Evolutionary conservation across 2,329 filamentous ascomycete genomes (phyloP), one percentile per base, ranked within the genome.

Genomic region (Colletotrichum scovillei): DNA sequence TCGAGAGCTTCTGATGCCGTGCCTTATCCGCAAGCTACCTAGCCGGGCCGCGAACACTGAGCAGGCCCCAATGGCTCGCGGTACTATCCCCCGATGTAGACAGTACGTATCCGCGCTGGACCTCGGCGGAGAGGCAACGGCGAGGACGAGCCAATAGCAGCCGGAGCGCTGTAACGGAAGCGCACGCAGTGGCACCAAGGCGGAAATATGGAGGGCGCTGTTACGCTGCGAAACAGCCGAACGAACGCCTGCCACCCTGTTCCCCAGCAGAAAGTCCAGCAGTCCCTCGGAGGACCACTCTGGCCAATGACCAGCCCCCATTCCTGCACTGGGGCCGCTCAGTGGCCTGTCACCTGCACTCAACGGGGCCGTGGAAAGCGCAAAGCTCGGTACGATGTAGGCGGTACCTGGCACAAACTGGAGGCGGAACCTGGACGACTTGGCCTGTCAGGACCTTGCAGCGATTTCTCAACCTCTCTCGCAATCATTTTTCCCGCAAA

Each of bases 401-500:
- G 66, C 55, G 59, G 64, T 60, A 60, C 60, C 62, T 70, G 38
- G 55, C 49, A 56, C 55, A 63, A 63, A 42, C 57, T 68, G 64
- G 69, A 63, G 57, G 49, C 69, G 65, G 69, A 69, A 59, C 69
- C 69, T 59, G 69, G 69, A 49, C 52, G 52, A 60, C 52, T 72
- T 69, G 58, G 65, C 69, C 52, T 22, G 58, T 38, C 59, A 32
- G 55, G 66, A 26, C 70, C 58, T 73, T 19, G 67, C 14, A 73
- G 60, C 67, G 52, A 60, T 65, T 70, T 70, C 70, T 73, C 66
- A 70, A 73, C 70, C 55, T 70, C 70, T 69, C 64, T 74, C 64
- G 69, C 60, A 72, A 69, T 69, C 72, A 69, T 75, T 75, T 74
- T 75, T 75, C 72, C 63, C 67, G 59, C 72, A 74, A 67, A 67